Conservation (phyloP, 805 yeast species). For the Kluyveromyces aestuarii region DNA sequence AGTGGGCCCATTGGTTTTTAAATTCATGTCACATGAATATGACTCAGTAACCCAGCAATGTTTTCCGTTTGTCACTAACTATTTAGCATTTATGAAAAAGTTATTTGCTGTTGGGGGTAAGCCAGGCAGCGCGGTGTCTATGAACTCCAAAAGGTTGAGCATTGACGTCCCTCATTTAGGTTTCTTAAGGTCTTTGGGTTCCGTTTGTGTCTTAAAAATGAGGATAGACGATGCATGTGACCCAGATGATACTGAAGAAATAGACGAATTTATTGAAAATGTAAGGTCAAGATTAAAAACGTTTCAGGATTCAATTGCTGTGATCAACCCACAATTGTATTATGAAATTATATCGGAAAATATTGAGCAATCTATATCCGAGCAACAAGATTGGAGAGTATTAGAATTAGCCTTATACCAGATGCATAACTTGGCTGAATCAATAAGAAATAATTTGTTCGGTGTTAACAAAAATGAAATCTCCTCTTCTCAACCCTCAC, state of each 20-base stretch:
- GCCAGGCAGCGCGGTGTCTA: slow-evolving; percentile 31
- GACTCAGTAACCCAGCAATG: slow-evolving; percentile 84
- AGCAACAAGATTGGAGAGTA: slow-evolving; percentile 59
- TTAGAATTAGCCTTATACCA: slow-evolving; percentile 84
- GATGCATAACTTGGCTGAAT: slow-evolving; percentile 69
- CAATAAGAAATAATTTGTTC: slow-evolving; percentile 68
- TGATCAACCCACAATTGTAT: slow-evolving; percentile 51
- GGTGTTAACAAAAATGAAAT: slow-evolving; percentile 60
- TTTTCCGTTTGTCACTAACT: slow-evolving; percentile 71
- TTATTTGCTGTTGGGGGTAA: slow-evolving; percentile 32
- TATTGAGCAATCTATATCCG: slow-evolving; percentile 34
- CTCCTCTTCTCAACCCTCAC: slow-evolving; percentile 54
- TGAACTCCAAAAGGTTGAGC: slow-evolving; percentile 28
- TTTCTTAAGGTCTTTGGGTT: slow-evolving; percentile 53
- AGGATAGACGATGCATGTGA: slow-evolving; percentile 70
- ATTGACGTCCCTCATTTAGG: slow-evolving; percentile 34
- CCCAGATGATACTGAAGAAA: slow-evolving; percentile 64
- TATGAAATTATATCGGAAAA: slow-evolving; percentile 51
- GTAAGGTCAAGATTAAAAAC: slow-evolving; percentile 57
- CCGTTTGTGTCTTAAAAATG: slow-evolving; percentile 67
- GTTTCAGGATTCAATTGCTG: slow-evolving; percentile 76
- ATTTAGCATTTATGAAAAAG: slow-evolving; percentile 61
- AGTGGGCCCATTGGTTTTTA: slow-evolving; percentile 63
- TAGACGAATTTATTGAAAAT: slow-evolving; percentile 71
- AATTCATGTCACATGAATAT: slow-evolving; percentile 68